Conservation (phyloP, 192 early-diverging fungal species). For the Chytriomyces sp. region DNA sequence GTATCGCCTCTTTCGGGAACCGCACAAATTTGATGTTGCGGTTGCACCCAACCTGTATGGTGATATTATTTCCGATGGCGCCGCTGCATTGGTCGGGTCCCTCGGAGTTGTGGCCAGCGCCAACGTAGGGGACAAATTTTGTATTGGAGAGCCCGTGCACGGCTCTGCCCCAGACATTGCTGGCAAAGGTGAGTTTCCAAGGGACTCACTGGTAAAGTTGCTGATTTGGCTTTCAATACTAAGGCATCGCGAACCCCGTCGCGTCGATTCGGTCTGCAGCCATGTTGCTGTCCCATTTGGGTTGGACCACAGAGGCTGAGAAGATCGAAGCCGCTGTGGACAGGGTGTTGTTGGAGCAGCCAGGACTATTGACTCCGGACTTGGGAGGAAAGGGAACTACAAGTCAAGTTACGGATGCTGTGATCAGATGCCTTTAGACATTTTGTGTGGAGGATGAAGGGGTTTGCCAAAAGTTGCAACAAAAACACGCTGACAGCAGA, state of each 20-base stretch:
- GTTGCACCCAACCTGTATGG: conserved; percentile 98
- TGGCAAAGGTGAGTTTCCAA: no score
- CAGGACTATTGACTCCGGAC: conserved; percentile 77
- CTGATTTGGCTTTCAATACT: no score
- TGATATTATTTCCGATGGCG: conserved; percentile 97
- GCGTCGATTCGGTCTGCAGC: conserved; percentile 94
- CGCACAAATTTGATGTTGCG: conserved; percentile 91
- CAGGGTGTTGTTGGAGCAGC: conserved; percentile 64
- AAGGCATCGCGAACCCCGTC: conserved; percentile 95
- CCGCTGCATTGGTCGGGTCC: conserved; percentile 93
- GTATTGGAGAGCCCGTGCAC: conserved; percentile 94
- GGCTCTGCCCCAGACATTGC: conserved; percentile 98
- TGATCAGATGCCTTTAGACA: conserved; percentile 58
- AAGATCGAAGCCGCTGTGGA: conserved; percentile 87
- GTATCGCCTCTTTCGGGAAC: conserved; percentile 97
- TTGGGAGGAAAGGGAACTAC: conserved; percentile 85
- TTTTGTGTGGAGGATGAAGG: no score
- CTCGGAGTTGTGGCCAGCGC: conserved; percentile 94
- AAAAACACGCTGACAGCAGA: no score
- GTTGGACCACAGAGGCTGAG: conserved; percentile 69
- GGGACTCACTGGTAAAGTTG: no score
- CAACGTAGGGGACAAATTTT: conserved; percentile 95
- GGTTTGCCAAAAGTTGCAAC: no score
- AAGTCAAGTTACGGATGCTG: conserved; percentile 79
- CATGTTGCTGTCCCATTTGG: conserved; percentile 87